phyloP scores from a whole-genome alignment of 2,329 filamentous ascomycete genomes.

The Aspergillus texensis region DNA sequence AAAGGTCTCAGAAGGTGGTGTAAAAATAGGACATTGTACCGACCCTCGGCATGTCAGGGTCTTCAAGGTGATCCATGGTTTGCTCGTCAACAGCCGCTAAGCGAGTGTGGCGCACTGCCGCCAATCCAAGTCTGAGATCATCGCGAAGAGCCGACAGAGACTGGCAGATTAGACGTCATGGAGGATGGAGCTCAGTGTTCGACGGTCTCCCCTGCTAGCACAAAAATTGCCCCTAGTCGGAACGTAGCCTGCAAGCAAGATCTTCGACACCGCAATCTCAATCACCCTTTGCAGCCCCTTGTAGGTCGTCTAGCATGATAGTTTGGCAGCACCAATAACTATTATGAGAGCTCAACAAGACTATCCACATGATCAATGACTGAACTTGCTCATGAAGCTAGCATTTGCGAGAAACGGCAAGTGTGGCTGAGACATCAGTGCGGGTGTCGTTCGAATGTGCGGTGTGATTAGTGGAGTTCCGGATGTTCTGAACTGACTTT shows the following conservation, averaged over 20 bases:
- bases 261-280: background rate
- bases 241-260: background rate
- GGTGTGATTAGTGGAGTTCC: slow-evolving; percentile 3
- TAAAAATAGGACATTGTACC: background rate
- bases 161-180: background rate
- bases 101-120: background rate
- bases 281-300: background rate
- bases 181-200: background rate
- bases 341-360: background rate
- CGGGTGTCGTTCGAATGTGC: background rate
- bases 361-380: background rate
- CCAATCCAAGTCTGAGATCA: background rate
- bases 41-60: background rate
- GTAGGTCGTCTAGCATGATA: too few relatives aligned
- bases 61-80: background rate
- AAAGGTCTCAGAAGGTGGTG: background rate
- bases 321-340: background rate
- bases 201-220: background rate
- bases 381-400: background rate
- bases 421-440: slow-evolving; percentile 3
- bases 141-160: background rate
- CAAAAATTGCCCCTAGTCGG: background rate
- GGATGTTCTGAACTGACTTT: slow-evolving; percentile 1
- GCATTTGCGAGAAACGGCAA: background rate
- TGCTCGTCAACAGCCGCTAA: background rate